A percentile compares a stretch with the other conserved stretches of the same genome.
Conservation (phyloP, 805 yeast species). For the Metschnikowia baotianmanensis region DNA sequence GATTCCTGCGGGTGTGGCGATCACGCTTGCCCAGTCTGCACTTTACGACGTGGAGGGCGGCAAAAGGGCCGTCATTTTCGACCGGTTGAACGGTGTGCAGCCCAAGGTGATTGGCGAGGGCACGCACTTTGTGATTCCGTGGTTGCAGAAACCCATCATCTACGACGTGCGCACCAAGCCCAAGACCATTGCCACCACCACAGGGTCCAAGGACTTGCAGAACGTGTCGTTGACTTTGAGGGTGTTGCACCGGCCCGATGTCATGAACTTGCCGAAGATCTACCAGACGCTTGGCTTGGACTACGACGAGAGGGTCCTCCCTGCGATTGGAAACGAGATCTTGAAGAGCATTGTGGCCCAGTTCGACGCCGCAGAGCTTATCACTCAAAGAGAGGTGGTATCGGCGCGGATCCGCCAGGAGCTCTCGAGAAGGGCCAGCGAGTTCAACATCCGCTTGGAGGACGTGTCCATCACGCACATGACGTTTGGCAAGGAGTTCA, state of each 20-base stretch:
- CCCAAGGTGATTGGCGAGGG: constrained; percentile 93
- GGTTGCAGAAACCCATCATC: constrained; percentile 89
- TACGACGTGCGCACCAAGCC: constrained; percentile 98
- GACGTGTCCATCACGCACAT: constrained; percentile 97
- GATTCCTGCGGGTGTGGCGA: constrained; percentile 65
- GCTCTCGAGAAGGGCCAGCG: constrained; percentile 75
- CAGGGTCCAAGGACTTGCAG: constrained; percentile 97
- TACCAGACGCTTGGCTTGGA: constrained; percentile 91
- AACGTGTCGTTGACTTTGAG: constrained; percentile 91
- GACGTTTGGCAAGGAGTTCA: constrained; percentile 95
- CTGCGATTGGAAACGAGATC: constrained; percentile 90
- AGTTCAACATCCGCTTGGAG: constrained; percentile 87
- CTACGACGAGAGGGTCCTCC: constrained; percentile 91
- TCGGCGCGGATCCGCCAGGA: constrained; percentile 87
- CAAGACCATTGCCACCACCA: constrained; percentile 89
- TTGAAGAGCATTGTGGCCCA: constrained; percentile 88
- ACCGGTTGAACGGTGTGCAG: constrained; percentile 85
- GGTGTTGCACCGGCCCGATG: constrained; percentile 93
- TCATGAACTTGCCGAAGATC: constrained; percentile 72
- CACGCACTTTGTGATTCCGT: constrained; percentile 91
- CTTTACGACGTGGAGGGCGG: constrained; percentile 97
- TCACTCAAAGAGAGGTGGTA: constrained; percentile 95
- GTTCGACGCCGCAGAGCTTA: constrained; percentile 93
- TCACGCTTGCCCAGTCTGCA: constrained; percentile 74
- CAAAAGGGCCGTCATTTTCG: constrained; percentile 91